A percentile compares a stretch with the other conserved stretches of the same genome.
phyloP scores from a whole-genome alignment of 805 yeast species.

The Diddensiella caesifluorescens region DNA sequence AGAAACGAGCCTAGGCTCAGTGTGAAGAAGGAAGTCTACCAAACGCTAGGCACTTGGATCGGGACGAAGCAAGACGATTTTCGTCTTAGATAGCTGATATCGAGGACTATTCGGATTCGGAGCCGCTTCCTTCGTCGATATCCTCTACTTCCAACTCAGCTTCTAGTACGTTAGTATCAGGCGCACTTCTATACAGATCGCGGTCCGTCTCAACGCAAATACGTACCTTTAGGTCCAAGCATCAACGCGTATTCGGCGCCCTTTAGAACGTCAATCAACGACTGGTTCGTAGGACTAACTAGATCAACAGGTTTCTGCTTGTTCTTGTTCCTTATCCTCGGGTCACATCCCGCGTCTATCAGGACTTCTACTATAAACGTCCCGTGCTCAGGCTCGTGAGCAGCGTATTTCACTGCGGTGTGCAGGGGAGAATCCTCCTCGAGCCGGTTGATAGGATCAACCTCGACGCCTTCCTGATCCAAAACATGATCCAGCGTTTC shows the following conservation, averaged over 20 bases:
- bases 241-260: slow-evolving; percentile 71
- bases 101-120: slow-evolving; percentile 8
- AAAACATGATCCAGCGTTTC: slow-evolving; percentile 76
- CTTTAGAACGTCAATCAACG: slow-evolving; percentile 59
- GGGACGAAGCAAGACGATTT: slow-evolving; percentile 18
- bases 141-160: slow-evolving; percentile 21
- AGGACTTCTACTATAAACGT: slow-evolving; percentile 69
- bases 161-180: neutral
- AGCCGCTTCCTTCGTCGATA: slow-evolving; percentile 20
- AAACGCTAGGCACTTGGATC: slow-evolving; percentile 18
- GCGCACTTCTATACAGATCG: no score
- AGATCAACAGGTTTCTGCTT: slow-evolving; percentile 75
- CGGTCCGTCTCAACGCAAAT: neutral
- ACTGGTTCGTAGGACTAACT: slow-evolving; percentile 48
- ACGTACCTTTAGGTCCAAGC: slow-evolving; percentile 20
- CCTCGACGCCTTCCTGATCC: slow-evolving; percentile 86
- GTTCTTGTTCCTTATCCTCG: slow-evolving; percentile 48
- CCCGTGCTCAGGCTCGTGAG: slow-evolving; percentile 82
- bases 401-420: slow-evolving; percentile 69
- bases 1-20: slow-evolving; percentile 3
- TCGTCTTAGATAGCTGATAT: neutral
- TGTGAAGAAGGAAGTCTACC: slow-evolving; percentile 13
- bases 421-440: slow-evolving; percentile 90
- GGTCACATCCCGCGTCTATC: slow-evolving; percentile 88
- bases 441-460: slow-evolving; percentile 67